Evolutionary conservation across 768 basidiomycete genomes (phyloP).

Genomic region (Boletellus ananas): DNA sequence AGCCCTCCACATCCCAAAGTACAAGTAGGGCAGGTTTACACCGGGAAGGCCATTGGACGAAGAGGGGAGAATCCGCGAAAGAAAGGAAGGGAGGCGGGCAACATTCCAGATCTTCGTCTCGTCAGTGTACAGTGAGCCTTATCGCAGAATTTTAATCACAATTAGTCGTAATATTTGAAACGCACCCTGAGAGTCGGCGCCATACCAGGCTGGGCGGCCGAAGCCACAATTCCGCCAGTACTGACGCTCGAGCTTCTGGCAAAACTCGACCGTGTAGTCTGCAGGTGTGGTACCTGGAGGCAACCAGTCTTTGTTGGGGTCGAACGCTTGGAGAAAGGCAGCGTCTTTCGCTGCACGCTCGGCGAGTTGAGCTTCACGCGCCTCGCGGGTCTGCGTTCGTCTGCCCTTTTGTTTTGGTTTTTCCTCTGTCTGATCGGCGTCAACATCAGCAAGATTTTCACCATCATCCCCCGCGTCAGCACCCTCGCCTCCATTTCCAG

Average conservation of each 20-base stretch:
- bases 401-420: constrained; percentile 39
- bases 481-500: constrained; percentile 9
- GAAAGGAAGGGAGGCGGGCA: constrained; percentile 80
- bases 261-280: constrained; percentile 88
- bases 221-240: constrained; percentile 92
- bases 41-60: constrained; percentile 77
- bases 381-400: constrained; percentile 41
- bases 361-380: constrained; percentile 47
- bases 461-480: constrained; percentile 14
- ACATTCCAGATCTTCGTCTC: constrained; percentile 89
- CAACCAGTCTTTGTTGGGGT: constrained; percentile 74
- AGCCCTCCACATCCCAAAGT: constrained; percentile 99
- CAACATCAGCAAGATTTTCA: constrained; percentile 6
- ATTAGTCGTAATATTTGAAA: constrained; percentile 4
- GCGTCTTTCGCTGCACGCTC: constrained; percentile 41
- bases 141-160: neutral
- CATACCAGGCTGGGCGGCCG: constrained; percentile 94
- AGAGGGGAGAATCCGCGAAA: constrained; percentile 73
- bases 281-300: constrained; percentile 64
- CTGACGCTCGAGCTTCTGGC: constrained; percentile 79
- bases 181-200: constrained; percentile 89
- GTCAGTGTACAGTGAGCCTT: constrained; percentile 69
- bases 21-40: constrained; percentile 95
- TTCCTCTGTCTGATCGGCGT: constrained; percentile 31
- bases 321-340: constrained; percentile 66